These are phyloP conservation scores for Plasmodium berghei DNA, from an alignment of 169 alveolate genomes.

Conservation along the genomic window DNA sequence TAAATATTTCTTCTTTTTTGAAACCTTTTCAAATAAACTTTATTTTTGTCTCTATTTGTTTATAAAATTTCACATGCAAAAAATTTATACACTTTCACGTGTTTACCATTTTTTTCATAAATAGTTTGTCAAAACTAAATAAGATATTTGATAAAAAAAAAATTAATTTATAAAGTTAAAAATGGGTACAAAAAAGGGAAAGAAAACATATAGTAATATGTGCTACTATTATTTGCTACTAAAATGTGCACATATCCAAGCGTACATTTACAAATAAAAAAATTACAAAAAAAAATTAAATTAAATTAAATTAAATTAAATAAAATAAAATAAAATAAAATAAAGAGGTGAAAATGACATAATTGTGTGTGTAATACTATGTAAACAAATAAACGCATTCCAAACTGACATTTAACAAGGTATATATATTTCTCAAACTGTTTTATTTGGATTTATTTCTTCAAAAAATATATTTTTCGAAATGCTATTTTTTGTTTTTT, in stretches of 20 bases:
- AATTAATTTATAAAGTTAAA: neutral
- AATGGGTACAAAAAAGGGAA: neutral
- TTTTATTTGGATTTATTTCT: too few relatives aligned
- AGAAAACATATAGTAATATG: neutral
- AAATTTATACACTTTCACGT: neutral
- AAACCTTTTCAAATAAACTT: neutral
- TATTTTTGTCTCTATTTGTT: neutral
- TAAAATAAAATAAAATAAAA: too few relatives aligned
- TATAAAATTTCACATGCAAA: neutral
- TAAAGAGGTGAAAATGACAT: too few relatives aligned
- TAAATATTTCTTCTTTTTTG: neutral
- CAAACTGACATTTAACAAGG: too few relatives aligned
- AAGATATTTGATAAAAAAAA: neutral
- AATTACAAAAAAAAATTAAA: too few relatives aligned
- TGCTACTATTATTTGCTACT: too few relatives aligned
- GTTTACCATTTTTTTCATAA: neutral
- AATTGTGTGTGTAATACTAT: too few relatives aligned
- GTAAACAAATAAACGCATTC: too few relatives aligned
- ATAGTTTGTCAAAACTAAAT: neutral
- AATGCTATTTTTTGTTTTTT: slow-evolving; percentile 27
- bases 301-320: too few relatives aligned
- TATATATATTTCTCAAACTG: too few relatives aligned
- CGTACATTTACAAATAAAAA: too few relatives aligned
- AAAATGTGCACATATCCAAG: too few relatives aligned
- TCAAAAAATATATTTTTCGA: neutral